phyloP scores from a whole-genome alignment of 345 rosid genomes.

The Brassica incana region DNA sequence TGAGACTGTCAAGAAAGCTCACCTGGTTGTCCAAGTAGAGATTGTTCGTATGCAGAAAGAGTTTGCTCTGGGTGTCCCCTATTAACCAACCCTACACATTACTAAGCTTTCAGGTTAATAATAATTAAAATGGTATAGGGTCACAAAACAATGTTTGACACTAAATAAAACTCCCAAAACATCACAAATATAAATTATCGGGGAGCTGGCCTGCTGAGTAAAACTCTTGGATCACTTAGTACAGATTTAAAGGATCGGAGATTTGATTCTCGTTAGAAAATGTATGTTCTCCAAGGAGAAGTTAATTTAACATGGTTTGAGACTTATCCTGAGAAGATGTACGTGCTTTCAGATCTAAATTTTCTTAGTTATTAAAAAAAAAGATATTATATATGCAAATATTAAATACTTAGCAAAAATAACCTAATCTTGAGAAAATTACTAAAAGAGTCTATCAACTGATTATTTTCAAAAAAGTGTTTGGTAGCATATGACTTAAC shows the following conservation, averaged over 20 bases:
- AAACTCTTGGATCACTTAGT: not conserved
- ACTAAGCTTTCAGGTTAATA: not conserved
- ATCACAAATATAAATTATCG: not conserved
- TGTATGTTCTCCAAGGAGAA: not conserved
- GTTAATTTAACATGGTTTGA: not conserved
- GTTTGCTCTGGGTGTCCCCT: not conserved
- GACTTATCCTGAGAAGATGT: not conserved
- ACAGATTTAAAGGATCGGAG: not conserved
- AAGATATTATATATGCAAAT: not conserved
- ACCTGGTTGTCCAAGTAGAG: not conserved
- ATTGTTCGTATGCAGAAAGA: not conserved
- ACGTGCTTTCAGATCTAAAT: not conserved
- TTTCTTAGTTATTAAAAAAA: too few species aligned
- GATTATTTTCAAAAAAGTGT: not conserved
- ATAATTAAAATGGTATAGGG: not conserved
- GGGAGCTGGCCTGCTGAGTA: not conserved
- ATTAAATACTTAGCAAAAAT: not conserved
- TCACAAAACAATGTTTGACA: not conserved
- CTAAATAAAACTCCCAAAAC: not conserved
- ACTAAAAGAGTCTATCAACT: not conserved
- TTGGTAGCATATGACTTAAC: not conserved
- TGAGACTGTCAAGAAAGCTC: not conserved
- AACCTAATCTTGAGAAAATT: not conserved
- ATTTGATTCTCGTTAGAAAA: not conserved
- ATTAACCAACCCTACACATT: not conserved